Percentiles rank a stretch among this genome's conserved stretches.
phyloP scores from a whole-genome alignment of 176 grass and related monocot genomes.

The Aegilops speltoides region DNA sequence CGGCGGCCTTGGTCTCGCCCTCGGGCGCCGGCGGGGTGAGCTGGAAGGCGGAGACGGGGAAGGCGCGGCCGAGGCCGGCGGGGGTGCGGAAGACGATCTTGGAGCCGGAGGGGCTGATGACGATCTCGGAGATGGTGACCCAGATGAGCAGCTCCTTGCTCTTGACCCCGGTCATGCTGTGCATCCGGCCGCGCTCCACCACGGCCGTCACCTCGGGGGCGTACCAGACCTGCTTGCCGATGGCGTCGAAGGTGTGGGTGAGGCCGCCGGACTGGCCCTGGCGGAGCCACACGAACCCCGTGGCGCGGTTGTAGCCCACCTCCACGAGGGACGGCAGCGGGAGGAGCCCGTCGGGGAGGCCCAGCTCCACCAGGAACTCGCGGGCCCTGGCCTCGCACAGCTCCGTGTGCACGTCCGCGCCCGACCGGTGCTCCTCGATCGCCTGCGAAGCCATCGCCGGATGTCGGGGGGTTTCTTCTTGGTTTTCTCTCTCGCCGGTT shows the following conservation, averaged over 20 bases:
- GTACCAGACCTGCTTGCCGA: constrained; percentile 68
- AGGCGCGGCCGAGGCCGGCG: constrained; percentile 46
- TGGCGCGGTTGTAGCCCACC: constrained; percentile 53
- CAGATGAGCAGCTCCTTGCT: constrained; percentile 73
- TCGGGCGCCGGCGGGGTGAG: constrained; percentile 12
- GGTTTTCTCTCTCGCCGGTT: not conserved
- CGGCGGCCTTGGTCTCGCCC: not conserved
- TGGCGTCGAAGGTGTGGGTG: constrained; percentile 61
- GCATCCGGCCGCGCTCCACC: constrained; percentile 58
- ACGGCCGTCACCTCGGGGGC: constrained; percentile 54
- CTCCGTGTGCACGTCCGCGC: constrained; percentile 56
- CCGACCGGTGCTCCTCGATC: constrained; percentile 47
- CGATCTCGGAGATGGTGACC: constrained; percentile 66
- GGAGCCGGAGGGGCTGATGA: constrained; percentile 42
- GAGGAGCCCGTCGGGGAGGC: constrained; percentile 57
- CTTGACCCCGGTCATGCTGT: constrained; percentile 47
- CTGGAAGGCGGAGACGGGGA: constrained; percentile 58
- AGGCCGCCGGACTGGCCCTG: constrained; percentile 38
- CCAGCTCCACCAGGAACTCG: constrained; percentile 55
- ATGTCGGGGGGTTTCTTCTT: not conserved
- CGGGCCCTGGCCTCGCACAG: constrained; percentile 40
- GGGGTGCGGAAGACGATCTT: constrained; percentile 65
- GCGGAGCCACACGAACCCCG: constrained; percentile 64
- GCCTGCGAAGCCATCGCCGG: constrained; percentile 47
- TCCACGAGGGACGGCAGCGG: constrained; percentile 48